phyloP scores from a whole-genome alignment of 2,329 filamentous ascomycete genomes.

The Nemania sp. region DNA sequence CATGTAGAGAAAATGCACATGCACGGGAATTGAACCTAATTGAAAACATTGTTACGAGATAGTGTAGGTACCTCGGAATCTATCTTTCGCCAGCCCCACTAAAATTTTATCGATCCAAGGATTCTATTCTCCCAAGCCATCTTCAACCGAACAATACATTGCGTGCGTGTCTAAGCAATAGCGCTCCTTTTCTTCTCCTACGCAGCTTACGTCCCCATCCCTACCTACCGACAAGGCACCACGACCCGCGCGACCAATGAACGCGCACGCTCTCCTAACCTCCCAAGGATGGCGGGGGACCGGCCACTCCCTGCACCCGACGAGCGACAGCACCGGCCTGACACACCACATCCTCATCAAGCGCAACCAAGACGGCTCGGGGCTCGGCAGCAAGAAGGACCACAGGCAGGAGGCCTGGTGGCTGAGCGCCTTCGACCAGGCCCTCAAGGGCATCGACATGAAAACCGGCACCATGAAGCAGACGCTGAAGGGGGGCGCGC shows the following conservation, averaged over 20 bases:
- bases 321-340: conserved; percentile 73
- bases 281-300: conserved; percentile 89
- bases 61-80: no score
- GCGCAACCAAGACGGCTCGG: conserved; percentile 79
- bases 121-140: not conserved
- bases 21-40: no score
- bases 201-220: not conserved
- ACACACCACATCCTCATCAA: conserved; percentile 81
- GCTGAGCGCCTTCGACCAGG: conserved; percentile 92
- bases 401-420: conserved; percentile 88
- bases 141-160: not conserved
- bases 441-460: conserved; percentile 76
- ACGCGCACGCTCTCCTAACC: conserved; percentile 81
- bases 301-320: conserved; percentile 84
- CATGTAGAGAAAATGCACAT: no score
- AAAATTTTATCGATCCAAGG: conserved; percentile 26
- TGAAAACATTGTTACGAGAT: no score
- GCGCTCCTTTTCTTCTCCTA: not conserved
- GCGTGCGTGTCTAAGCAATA: not conserved
- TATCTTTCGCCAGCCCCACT: conserved; percentile 28
- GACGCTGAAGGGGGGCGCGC: conserved; percentile 57
- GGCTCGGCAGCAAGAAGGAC: conserved; percentile 76
- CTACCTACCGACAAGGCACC: not conserved
- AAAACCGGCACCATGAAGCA: conserved; percentile 60
- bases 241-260: conserved; percentile 58